Evolutionary conservation across 768 basidiomycete genomes (phyloP).

Genomic region (Russula sp.): DNA sequence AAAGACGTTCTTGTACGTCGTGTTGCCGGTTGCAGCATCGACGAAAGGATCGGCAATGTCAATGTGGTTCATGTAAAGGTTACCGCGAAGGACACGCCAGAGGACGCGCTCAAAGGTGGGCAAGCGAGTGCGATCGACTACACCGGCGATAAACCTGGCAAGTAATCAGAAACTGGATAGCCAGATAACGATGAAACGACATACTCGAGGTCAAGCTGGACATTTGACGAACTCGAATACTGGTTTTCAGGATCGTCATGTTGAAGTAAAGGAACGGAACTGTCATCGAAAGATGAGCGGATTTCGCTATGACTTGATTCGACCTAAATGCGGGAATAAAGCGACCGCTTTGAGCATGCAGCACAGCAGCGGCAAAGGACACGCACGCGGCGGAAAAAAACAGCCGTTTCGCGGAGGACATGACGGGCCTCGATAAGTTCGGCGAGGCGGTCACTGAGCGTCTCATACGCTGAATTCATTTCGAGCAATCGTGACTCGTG

Average conservation of each 20-base stretch:
- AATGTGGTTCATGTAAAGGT: conserved; percentile 98
- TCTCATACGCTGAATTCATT: conserved; percentile 94
- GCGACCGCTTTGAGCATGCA: background rate
- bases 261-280: conserved; percentile 83
- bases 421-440: conserved; percentile 93
- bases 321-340: conserved; percentile 49
- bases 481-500: conserved; percentile 79
- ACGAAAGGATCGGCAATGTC: conserved; percentile 93
- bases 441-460: conserved; percentile 75
- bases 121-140: conserved; percentile 88
- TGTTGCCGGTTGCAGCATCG: conserved; percentile 75
- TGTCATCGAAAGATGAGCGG: conserved; percentile 87
- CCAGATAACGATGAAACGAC: conserved; percentile 32
- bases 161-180: conserved; percentile 12
- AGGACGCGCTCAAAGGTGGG: conserved; percentile 95
- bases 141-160: conserved; percentile 89
- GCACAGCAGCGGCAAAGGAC: background rate
- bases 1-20: conserved; percentile 97
- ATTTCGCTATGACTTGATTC: conserved; percentile 76
- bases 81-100: conserved; percentile 96
- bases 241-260: conserved; percentile 82
- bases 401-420: conserved; percentile 91
- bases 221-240: conserved; percentile 42
- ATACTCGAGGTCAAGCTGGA: conserved; percentile 87
- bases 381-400: conserved; percentile 86